Percentiles rank a stretch among this genome's conserved stretches.
Evolutionary conservation across 2,329 filamentous ascomycete genomes (phyloP).

Genomic region (Dactylellina haptotyla): DNA sequence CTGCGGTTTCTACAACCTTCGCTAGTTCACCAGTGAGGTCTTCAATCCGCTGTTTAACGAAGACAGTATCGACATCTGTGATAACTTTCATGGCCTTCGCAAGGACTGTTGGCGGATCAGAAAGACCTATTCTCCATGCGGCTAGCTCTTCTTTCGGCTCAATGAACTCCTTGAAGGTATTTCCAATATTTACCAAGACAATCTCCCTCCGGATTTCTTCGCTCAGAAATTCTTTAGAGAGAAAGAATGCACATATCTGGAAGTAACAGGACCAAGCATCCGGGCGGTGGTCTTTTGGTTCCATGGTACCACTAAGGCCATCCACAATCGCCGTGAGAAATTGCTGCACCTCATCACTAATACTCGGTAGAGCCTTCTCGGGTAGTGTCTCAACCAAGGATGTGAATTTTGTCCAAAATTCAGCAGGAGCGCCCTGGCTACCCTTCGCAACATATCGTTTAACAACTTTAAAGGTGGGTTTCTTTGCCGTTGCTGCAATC

Average conservation of each 20-base stretch:
- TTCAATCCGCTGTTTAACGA: constrained; percentile 18
- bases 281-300: constrained; percentile 74
- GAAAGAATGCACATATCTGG: constrained; percentile 69
- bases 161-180: constrained; percentile 47
- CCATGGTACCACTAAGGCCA: constrained; percentile 78
- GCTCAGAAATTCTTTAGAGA: constrained; percentile 58
- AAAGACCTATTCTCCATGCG: constrained; percentile 49
- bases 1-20: constrained; percentile 29
- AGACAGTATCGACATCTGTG: constrained; percentile 45
- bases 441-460: constrained; percentile 81
- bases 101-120: constrained; percentile 41
- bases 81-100: constrained; percentile 48
- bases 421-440: constrained; percentile 77
- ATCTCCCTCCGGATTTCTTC: constrained; percentile 43
- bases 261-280: constrained; percentile 81
- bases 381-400: constrained; percentile 71
- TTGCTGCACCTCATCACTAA: constrained; percentile 68
- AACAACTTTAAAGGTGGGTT: constrained; percentile 69
- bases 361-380: constrained; percentile 67
- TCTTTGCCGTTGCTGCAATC: constrained; percentile 65
- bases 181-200: constrained; percentile 39
- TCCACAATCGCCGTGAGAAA: constrained; percentile 75
- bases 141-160: constrained; percentile 42
- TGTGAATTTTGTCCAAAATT: constrained; percentile 77
- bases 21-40: constrained; percentile 29